Evolutionary conservation across 192 early-diverging fungal genomes (phyloP).

Genomic region (Cetraspora pellucida): DNA sequence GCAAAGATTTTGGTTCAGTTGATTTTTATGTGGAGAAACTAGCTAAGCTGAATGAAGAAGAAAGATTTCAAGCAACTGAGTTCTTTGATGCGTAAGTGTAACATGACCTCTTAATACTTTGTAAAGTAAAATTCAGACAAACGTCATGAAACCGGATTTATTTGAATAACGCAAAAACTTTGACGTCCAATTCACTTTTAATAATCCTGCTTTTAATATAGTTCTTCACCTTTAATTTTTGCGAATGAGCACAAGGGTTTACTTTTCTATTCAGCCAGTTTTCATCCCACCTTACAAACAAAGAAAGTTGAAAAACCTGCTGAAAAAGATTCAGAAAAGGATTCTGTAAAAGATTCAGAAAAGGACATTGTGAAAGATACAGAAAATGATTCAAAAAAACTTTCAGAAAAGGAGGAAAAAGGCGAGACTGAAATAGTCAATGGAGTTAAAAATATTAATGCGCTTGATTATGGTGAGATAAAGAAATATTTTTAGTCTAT

Average conservation of each 20-base stretch:
- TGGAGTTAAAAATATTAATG: background rate
- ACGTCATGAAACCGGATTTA: background rate
- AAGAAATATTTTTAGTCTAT: background rate
- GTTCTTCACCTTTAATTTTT: background rate
- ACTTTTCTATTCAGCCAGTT: slow-evolving; percentile 20
- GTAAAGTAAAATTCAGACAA: background rate
- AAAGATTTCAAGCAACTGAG: slow-evolving; percentile 32
- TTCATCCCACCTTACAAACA: slow-evolving; percentile 14
- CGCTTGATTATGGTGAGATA: background rate
- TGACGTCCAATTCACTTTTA: no score
- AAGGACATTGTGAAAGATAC: no score
- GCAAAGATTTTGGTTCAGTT: slow-evolving; percentile 70
- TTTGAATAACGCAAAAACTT: no score
- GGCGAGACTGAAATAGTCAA: background rate
- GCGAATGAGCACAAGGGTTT: background rate
- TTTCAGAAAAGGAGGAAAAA: background rate
- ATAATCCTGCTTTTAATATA: slow-evolving; percentile 10
- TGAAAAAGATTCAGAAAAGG: background rate
- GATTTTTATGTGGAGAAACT: slow-evolving; percentile 32
- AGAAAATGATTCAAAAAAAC: background rate
- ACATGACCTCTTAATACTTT: background rate
- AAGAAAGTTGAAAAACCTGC: background rate
- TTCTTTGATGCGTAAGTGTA: slow-evolving; percentile 37
- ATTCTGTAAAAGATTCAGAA: background rate
- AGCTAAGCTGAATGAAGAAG: slow-evolving; percentile 31